Base-by-base conservation (phyloP, 768 basidiomycete genomes). In the Panaeolus papilionaceus region DNA sequence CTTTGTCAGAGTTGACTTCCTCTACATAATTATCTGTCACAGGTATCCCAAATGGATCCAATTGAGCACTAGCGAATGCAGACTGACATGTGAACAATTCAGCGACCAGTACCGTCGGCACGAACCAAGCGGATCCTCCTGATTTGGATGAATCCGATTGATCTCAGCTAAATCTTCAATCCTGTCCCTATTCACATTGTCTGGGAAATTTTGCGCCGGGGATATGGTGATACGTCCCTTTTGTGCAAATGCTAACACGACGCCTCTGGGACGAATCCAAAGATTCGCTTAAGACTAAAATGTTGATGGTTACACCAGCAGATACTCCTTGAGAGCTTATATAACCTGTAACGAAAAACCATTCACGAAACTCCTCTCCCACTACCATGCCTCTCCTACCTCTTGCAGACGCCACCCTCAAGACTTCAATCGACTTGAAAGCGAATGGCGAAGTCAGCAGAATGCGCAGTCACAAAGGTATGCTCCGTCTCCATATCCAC, bases 381-480 rank as follows among this genome's bases (percentile, higher is more conserved):
- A 70, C 73, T 65, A 68, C 71, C 76, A 73, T 75, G 72, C 72
- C 72, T 64, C 72, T 71, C 45, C 71, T 77, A 71, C 73, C 73
- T 38, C 66, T 73, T 66, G 68, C 76, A 61, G 71, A 75, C 72
- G 65, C 76, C 63, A 45, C 77, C 42, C 66, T 75, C 54, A 74
- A 75, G 61, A 73, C 74, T 68, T 69, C 76, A 9, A 73, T 81
- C 64, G 79, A 82, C 70, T 68, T 80, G 68, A 82, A 81, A 69
- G 79, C 80, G 42, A 82, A 81, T 71, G 81, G 80, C 64, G 79
- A 81, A 75, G 77, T 80, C 61, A 81, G 80, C 67, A 75, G 80
- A 67, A 81, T 82, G 80, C 77, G 81, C 63, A 81, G 75, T 67
- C 81, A 82, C 69, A 82, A 78, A 77, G 81, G 81, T 81, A 40